Base-by-base conservation (phyloP, 768 basidiomycete species). In the Kwoniella heveanensis region DNA sequence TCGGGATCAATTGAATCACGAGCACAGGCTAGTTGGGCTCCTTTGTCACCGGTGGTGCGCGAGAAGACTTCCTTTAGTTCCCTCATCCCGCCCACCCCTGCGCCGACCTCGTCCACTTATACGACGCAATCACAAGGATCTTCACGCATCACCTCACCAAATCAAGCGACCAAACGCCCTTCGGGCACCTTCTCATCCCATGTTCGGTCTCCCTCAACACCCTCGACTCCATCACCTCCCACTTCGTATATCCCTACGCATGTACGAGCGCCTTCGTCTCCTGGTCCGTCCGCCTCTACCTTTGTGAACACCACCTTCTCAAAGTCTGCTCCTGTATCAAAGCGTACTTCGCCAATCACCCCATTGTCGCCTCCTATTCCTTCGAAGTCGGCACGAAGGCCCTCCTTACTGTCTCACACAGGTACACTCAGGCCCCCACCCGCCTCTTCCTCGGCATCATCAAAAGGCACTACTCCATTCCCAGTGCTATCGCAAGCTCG, bases 191-290 rank as follows among this genome's bases (percentile, higher is more conserved):
- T 17, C 3, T 44, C 39, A 10, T 44, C 39, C 3, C 46, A 50
- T 32, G n/a, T 24, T 9, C 48, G 48, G 36, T 58, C 47, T n/a
- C 57, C 57, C 12, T 58, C 48, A 13, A 58, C 57, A 15, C 57
- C 57, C 22, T 10, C 39, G 3, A 44, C 57, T 9, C 30, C 55
- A 13, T 46, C 46, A 15, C 54, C 54, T 47, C 47, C 56, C 4
- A 26, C 32, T 47, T 57, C 55, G 8, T 22, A 22, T 8, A 36
- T 55, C 6, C 55, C 30, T 2, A 57, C 44, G 2, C 55, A 57
- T 29, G 24, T 25, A n/a, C 39, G 55, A 57, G 47, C 39, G 44
- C 55, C 55, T 27, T 57, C 55, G 19, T 57, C 55, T 22, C 55
- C 55, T 9, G 55, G 39, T 19, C 39, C 39, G 17, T 44, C 39